phyloP scores from a whole-genome alignment of 1,139 yeast species.

The Saccharomyces hybrid region DNA sequence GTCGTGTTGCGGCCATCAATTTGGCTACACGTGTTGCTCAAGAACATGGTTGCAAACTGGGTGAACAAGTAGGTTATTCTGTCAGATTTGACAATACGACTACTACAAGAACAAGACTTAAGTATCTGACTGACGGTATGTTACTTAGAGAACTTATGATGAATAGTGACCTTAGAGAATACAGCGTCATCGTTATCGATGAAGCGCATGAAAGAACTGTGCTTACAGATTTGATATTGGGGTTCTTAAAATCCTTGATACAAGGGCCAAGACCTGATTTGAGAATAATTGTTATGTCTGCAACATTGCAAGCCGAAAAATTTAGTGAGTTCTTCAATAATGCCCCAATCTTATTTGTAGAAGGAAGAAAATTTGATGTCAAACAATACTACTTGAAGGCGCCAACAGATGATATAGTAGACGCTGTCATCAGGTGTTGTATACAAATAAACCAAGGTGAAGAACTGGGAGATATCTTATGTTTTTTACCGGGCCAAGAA shows the following conservation, averaged over 20 bases:
- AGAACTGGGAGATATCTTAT: slow-evolving; percentile 77
- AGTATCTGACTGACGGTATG: slow-evolving; percentile 97
- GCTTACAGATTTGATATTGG: slow-evolving; percentile 80
- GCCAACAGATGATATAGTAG: slow-evolving; percentile 75
- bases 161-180: slow-evolving; percentile 54
- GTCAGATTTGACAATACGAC: slow-evolving; percentile 71
- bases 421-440: slow-evolving; percentile 63
- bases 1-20: slow-evolving; percentile 95
- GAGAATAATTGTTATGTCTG: slow-evolving; percentile 70
- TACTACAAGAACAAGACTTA: slow-evolving; percentile 52
- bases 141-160: slow-evolving; percentile 81
- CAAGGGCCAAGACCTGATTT: slow-evolving; percentile 42
- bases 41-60: slow-evolving; percentile 71
- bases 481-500: slow-evolving; percentile 93
- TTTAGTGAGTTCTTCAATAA: slow-evolving; percentile 69
- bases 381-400: slow-evolving; percentile 53
- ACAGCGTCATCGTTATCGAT: slow-evolving; percentile 77
- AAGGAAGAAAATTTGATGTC: slow-evolving; percentile 87
- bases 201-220: slow-evolving; percentile 98
- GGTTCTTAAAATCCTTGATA: slow-evolving; percentile 68
- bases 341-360: slow-evolving; percentile 77
- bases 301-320: slow-evolving; percentile 88
- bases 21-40: slow-evolving; percentile 89
- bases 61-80: slow-evolving; percentile 86
- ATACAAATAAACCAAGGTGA: slow-evolving; percentile 75